Conservation (phyloP, 768 basidiomycete genomes). For the Dacryopinax primogenitus region DNA sequence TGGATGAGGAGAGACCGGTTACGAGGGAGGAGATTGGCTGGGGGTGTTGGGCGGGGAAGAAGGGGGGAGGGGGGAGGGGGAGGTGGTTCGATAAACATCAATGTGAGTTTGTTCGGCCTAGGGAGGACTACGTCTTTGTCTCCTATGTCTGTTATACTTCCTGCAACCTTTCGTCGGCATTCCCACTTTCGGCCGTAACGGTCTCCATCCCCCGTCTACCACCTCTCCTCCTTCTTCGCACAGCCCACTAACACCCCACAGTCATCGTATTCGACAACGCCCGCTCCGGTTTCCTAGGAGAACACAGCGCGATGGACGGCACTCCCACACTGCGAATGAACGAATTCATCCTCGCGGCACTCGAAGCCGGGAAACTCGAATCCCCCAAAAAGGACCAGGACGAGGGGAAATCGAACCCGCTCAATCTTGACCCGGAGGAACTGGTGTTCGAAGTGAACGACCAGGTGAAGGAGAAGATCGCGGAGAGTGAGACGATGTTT, state of each 20-base stretch:
- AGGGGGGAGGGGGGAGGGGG: slow-evolving; percentile 77
- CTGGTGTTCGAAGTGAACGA: slow-evolving; percentile 57
- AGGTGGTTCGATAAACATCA: slow-evolving; percentile 97
- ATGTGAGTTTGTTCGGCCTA: slow-evolving; percentile 47
- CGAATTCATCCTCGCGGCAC: slow-evolving; percentile 74
- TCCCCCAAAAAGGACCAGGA: slow-evolving; percentile 50
- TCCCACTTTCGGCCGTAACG: neutral
- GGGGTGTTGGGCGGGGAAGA: slow-evolving; percentile 79
- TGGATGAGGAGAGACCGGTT: slow-evolving; percentile 72
- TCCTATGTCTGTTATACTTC: neutral
- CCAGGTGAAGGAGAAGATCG: slow-evolving; percentile 40
- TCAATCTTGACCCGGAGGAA: slow-evolving; percentile 40
- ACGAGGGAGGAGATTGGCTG: slow-evolving; percentile 73
- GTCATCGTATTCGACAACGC: slow-evolving; percentile 93
- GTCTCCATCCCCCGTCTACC: neutral
- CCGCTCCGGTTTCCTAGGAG: slow-evolving; percentile 82
- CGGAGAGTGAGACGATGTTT: slow-evolving; percentile 51
- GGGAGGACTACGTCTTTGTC: neutral
- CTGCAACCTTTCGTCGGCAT: slow-evolving; percentile 6
- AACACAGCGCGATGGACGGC: slow-evolving; percentile 51
- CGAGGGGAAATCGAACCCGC: slow-evolving; percentile 9
- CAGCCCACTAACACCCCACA: slow-evolving; percentile 23
- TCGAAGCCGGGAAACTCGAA: slow-evolving; percentile 63
- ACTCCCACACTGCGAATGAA: slow-evolving; percentile 91
- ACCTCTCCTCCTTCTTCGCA: neutral